Conservation (phyloP, 495 filamentous ascomycete genomes). For the Corynascus novoguineensis region DNA sequence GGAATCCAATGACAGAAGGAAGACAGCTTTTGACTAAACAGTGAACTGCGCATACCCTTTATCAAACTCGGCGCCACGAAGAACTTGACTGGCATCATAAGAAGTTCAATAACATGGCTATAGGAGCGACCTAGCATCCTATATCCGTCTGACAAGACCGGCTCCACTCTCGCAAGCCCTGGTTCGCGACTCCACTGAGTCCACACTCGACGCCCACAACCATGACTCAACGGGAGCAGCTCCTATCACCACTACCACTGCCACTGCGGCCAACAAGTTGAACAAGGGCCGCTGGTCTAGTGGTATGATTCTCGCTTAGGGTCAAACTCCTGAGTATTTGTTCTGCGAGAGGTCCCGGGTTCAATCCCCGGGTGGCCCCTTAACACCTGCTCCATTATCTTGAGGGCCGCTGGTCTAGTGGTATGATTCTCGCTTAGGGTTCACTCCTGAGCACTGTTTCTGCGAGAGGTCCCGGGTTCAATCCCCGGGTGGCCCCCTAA, state of each 20-base stretch:
- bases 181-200: too few relatives aligned
- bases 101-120: too few relatives aligned
- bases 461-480: conserved; percentile 21
- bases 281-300: conserved; percentile 21
- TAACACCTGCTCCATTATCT: too few relatives aligned
- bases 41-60: too few relatives aligned
- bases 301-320: conserved; percentile 22
- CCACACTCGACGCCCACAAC: neutral
- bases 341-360: conserved; percentile 20
- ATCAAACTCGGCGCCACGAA: too few relatives aligned
- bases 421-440: conserved; percentile 21
- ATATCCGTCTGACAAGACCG: too few relatives aligned
- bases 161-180: too few relatives aligned
- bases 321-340: conserved; percentile 9
- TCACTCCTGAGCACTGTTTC: conserved; percentile 7
- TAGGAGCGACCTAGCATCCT: too few relatives aligned
- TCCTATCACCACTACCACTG: neutral
- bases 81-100: too few relatives aligned
- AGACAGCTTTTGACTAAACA: too few relatives aligned
- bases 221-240: neutral
- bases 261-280: neutral
- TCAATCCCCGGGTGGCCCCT: conserved; percentile 16
- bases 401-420: conserved; percentile 22
- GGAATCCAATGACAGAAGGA: too few relatives aligned
- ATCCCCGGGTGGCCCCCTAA: conserved; percentile 14